Evolutionary conservation across 257 asterid species (phyloP), one percentile per base, ranked within the genome.

Genomic region (Gentiana dahurica): DNA sequence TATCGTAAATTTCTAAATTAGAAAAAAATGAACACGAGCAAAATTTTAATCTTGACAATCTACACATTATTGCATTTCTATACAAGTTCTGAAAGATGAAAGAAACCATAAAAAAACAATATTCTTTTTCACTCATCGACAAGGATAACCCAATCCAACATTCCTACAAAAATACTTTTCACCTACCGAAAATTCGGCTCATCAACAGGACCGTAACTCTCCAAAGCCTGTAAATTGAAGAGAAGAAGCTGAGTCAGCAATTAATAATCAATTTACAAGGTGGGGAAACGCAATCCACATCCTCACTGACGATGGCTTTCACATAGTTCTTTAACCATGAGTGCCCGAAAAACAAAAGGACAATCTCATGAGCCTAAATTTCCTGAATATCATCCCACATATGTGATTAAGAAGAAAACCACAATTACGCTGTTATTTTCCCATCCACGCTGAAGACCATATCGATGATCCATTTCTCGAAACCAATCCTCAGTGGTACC

Each of bases 361-460:
- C 79, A 82, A 70, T 79, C 92, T 80, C 94, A 81, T 65, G 94
- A 80, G 73, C 88, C 89, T 84, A 84, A 24, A 72, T 75, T 78
- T 85, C 91, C 81, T 68, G 94, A 54, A 72, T 75, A 82, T 79
- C 95, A 91, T 73, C 98, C 96, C 88, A 87, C 79, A 77, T 82
- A 84, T 78, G 95, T 83, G 93, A 88, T 81, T 87, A 88, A 88
- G 75, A 92, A 92, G 87, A 81, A 83, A 92, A 88, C 97, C 98
- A 88, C 98, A 92, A 92, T 92, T 92, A 92, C 98, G 90, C 97
- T 92, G 98, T 88, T 83, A 92, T 88, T 83, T 75, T 92, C 98
- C 98, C 98, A 92, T 87, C 97, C 94, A 77, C 80, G 98, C 76
- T 74, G 98, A 73, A 69, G 89, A 71, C 94, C 95, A 86, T 85